These are phyloP conservation scores for Salix udensis DNA, from an alignment of 345 rosid species.

Conservation along the genomic window DNA sequence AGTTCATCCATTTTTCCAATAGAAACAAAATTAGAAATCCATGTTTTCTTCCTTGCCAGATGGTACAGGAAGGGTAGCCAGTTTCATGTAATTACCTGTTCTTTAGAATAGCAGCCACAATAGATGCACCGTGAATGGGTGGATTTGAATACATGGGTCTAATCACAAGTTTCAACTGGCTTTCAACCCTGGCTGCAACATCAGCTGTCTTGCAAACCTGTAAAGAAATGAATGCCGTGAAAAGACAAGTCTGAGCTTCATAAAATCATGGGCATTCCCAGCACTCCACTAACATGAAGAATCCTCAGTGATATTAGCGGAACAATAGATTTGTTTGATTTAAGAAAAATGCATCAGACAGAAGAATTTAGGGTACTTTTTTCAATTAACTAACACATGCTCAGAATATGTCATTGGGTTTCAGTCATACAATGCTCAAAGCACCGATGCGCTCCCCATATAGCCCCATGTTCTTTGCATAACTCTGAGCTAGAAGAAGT, in stretches of 20 bases:
- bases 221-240: background rate
- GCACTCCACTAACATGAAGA: background rate
- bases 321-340: background rate
- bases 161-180: slow-evolving; percentile 54
- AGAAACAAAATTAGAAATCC: background rate
- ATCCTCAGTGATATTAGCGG: background rate
- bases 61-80: background rate
- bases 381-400: background rate
- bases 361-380: background rate
- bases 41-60: background rate
- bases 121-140: slow-evolving; percentile 53
- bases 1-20: background rate
- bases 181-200: slow-evolving; percentile 42
- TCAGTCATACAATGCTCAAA: slow-evolving; percentile 42
- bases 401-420: background rate
- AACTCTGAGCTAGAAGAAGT: slow-evolving; percentile 46
- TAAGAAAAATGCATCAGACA: background rate
- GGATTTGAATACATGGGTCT: slow-evolving; percentile 59
- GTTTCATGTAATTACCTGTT: slow-evolving; percentile 30
- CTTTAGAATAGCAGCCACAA: slow-evolving; percentile 42
- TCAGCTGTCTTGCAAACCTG: slow-evolving; percentile 47
- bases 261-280: background rate
- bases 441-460: slow-evolving; percentile 60
- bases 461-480: slow-evolving; percentile 57
- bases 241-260: background rate